Conservation (phyloP, 805 yeast genomes). For the Metschnikowia similis region DNA sequence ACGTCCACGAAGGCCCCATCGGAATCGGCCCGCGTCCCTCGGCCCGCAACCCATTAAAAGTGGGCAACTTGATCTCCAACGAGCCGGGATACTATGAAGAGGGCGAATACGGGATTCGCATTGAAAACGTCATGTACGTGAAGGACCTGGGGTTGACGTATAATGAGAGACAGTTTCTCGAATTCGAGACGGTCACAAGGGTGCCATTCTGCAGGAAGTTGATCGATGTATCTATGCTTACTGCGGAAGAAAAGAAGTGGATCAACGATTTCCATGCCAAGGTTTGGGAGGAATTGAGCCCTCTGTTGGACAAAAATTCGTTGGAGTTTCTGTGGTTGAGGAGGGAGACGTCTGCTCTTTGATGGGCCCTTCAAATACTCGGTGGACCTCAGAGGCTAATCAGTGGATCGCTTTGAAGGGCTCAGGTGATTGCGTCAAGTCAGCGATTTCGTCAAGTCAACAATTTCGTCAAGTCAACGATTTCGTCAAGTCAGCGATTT, state of each 20-base stretch:
- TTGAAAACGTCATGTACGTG: constrained; percentile 47
- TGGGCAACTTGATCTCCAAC: constrained; percentile 54
- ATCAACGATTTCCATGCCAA: constrained; percentile 61
- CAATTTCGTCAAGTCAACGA: no score
- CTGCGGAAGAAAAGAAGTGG: constrained; percentile 59
- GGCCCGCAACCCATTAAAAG: constrained; percentile 38
- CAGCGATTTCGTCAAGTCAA: no score
- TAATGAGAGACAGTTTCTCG: constrained; percentile 55
- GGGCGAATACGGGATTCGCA: constrained; percentile 57
- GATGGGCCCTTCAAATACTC: neutral
- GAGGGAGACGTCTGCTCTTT: constrained; percentile 39
- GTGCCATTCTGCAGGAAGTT: constrained; percentile 80
- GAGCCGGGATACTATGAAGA: constrained; percentile 64
- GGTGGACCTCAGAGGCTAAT: no score
- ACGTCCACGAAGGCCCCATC: constrained; percentile 62
- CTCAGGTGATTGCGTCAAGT: no score
- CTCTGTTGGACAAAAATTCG: constrained; percentile 34
- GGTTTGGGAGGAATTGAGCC: constrained; percentile 49
- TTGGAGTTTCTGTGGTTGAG: constrained; percentile 46
- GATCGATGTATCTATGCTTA: constrained; percentile 58
- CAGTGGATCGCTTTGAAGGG: no score
- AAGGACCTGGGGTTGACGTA: constrained; percentile 38
- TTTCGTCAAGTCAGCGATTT: no score
- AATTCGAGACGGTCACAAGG: constrained; percentile 78
- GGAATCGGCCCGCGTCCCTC: constrained; percentile 58